Evolutionary conservation across 441 rosid species (phyloP).

Genomic region (Aquilaria agallochum): DNA sequence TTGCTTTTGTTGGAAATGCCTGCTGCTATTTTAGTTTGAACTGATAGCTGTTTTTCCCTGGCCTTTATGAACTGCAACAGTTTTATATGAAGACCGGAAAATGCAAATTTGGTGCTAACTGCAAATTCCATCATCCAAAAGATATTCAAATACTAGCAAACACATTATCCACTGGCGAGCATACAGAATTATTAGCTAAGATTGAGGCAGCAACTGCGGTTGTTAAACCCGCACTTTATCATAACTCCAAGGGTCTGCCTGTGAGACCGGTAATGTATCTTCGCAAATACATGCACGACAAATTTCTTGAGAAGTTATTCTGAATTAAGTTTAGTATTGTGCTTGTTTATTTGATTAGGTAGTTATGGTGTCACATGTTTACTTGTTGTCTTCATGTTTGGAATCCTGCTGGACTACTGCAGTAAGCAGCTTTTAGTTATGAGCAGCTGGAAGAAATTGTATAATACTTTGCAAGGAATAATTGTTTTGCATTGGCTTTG

Average conservation of each 20-base stretch:
- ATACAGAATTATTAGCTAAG: conserved; percentile 27
- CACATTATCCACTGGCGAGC: conserved; percentile 31
- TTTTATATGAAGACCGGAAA: conserved; percentile 87
- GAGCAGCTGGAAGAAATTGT: too few species aligned
- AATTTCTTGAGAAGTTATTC: neutral
- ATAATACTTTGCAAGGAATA: too few species aligned
- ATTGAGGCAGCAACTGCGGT: conserved; percentile 30
- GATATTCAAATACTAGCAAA: conserved; percentile 48
- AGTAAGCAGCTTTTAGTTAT: too few species aligned
- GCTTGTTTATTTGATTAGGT: neutral
- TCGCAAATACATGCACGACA: conserved; percentile 1
- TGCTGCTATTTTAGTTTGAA: conserved; percentile 2
- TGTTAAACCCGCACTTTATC: conserved; percentile 43
- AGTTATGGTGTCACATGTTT: conserved; percentile 4
- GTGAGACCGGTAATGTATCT: conserved; percentile 57
- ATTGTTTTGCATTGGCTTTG: too few species aligned
- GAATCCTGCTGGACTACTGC: neutral
- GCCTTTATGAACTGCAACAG: conserved; percentile 39
- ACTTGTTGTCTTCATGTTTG: neutral
- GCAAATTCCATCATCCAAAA: conserved; percentile 96
- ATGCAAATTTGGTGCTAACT: conserved; percentile 89
- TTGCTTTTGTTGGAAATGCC: conserved; percentile 7
- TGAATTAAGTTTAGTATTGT: conserved; percentile 1
- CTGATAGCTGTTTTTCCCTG: neutral
- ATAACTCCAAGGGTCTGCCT: conserved; percentile 93